Evolutionary conservation across 805 yeast species (phyloP).

Genomic region (Saccharomyces kudriavzevii): DNA sequence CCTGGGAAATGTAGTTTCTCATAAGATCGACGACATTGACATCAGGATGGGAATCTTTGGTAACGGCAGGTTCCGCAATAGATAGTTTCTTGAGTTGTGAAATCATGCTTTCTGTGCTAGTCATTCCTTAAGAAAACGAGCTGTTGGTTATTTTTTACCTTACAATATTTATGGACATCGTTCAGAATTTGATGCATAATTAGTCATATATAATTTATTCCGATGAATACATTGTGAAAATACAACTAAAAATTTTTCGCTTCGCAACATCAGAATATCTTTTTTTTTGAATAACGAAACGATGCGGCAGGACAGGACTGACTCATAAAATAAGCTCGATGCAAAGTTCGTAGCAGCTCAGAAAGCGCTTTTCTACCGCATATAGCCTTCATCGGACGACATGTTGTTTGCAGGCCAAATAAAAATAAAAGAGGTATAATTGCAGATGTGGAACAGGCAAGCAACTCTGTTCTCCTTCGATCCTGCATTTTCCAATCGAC

Average conservation of each 20-base stretch:
- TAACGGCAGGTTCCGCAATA: conserved; percentile 35
- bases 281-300: neutral
- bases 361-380: neutral
- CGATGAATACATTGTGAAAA: neutral
- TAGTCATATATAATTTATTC: neutral
- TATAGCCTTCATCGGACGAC: neutral
- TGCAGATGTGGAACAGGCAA: neutral
- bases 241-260: neutral
- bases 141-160: neutral
- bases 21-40: conserved; percentile 77
- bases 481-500: neutral
- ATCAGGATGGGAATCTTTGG: conserved; percentile 62
- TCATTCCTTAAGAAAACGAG: conserved; percentile 2
- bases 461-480: neutral
- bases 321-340: neutral
- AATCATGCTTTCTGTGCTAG: conserved; percentile 16
- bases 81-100: conserved; percentile 30
- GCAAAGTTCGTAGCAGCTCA: neutral
- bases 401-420: neutral
- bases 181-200: neutral
- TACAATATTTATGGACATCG: neutral
- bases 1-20: conserved; percentile 81
- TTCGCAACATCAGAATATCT: neutral
- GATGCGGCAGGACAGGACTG: neutral
- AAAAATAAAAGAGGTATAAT: neutral